Evolutionary conservation across 257 asterid genomes (phyloP), one percentile per base, ranked within the genome.

Genomic region (Solanum tarapatanum): DNA sequence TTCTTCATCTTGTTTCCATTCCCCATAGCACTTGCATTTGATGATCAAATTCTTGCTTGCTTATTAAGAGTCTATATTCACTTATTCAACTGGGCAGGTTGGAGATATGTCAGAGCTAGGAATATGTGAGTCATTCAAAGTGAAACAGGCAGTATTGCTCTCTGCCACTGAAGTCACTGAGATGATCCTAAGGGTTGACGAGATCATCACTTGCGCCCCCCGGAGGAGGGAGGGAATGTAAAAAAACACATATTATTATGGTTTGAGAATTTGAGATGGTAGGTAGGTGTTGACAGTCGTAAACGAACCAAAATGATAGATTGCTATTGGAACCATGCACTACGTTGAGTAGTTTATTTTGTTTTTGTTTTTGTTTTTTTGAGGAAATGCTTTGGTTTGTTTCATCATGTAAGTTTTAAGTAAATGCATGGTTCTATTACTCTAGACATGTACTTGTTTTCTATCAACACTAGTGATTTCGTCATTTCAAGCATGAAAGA

Each of bases 161-260:
- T 96, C 99, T 6, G 99, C 99, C 70, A 96, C 98, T 8, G 98
- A 96, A 90, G 98, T 98, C 21, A 93, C 98, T 32, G 99, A 95
- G 92, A 96, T 96, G 99, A 95, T 96, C 90, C 89, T 96, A 21
- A 89, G 98, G 88, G 99, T 95, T 1, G 99, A 96, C 2, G 96
- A 96, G 64, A 96, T 96, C 86, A 95, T 96, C 87, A 96, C 98
- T 23, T 95, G 99, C 58, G 98, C 99, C 28, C 99, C 99, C 3
- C 91, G 99, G 41, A 92, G 89, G 91, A 94, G 99, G 91, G 98
- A 95, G 90, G 91, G 95, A 84, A 95, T 96, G 99, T 95, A 88
- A 95, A 84, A 13, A 8, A 69, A 41, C 68, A 17, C 28, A 43
- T 43, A 43, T 12, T 79, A 43, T 79, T 26, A 43, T 43, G 66